phyloP scores from a whole-genome alignment of 768 basidiomycete species.

The Amyloporia xantha region DNA sequence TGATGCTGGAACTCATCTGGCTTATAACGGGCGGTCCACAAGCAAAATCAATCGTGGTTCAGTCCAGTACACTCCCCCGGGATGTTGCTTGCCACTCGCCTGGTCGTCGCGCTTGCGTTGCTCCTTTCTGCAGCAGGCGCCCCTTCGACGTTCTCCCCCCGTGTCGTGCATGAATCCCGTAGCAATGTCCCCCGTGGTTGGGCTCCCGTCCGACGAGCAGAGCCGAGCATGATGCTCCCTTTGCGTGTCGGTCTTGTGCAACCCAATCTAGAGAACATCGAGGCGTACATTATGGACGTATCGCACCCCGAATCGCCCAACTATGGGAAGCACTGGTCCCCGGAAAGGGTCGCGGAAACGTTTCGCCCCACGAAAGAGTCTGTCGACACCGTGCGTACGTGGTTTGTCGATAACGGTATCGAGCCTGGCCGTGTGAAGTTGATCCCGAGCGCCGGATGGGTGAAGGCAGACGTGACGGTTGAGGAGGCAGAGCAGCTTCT shows the following conservation, averaged over 20 bases:
- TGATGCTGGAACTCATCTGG: too few species aligned
- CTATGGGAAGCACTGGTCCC: constrained; percentile 45
- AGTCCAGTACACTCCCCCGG: too few species aligned
- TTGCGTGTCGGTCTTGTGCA: constrained; percentile 44
- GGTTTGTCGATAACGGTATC: constrained; percentile 27
- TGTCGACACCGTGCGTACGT: constrained; percentile 33
- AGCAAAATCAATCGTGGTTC: too few species aligned
- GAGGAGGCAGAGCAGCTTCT: constrained; percentile 39
- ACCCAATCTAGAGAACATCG: constrained; percentile 36
- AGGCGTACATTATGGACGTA: constrained; percentile 38
- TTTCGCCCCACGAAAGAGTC: constrained; percentile 40
- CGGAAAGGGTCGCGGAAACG: constrained; percentile 34
- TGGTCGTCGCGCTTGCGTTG: background rate
- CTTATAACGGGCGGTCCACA: too few species aligned
- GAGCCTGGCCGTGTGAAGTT: constrained; percentile 18
- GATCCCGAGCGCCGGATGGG: constrained; percentile 38
- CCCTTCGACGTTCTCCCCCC: background rate
- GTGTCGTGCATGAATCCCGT: constrained; percentile 3
- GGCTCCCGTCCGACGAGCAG: constrained; percentile 30
- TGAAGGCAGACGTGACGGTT: constrained; percentile 36
- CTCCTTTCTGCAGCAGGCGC: background rate
- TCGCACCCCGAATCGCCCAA: constrained; percentile 44
- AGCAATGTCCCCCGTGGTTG: constrained; percentile 25
- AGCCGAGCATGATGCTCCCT: constrained; percentile 31
- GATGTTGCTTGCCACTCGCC: background rate